Conservation (phyloP, 306 rosid genomes). For the Quercus variabilis region DNA sequence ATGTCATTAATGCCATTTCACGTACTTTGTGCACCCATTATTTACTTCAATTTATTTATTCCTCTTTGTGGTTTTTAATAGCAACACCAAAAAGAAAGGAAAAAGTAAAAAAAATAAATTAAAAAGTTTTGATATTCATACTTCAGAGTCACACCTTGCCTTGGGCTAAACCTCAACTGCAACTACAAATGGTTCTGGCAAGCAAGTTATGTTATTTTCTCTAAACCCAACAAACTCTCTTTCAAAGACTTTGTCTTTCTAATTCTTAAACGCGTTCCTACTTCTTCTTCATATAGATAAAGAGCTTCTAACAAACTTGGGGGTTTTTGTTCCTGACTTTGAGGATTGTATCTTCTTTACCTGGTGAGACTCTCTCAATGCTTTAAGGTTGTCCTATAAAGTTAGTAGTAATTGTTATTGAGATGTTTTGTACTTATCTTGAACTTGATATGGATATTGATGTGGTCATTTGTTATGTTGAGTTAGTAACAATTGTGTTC, state of each 20-base stretch:
- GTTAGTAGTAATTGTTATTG: neutral
- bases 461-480: no score
- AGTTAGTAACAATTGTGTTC: no score
- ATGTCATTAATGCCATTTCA: conserved; percentile 10
- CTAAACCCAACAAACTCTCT: conserved; percentile 1
- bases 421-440: no score
- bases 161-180: neutral
- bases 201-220: conserved; percentile 4
- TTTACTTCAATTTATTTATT: no score
- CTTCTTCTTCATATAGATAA: neutral
- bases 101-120: no score
- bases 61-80: no score
- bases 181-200: neutral
- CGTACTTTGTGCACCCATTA: no score
- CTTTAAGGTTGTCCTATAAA: neutral
- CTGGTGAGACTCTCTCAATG: conserved; percentile 2
- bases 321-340: neutral
- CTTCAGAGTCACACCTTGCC: no score
- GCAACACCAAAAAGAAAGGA: no score
- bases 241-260: conserved; percentile 6
- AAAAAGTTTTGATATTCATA: no score
- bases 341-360: neutral
- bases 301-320: neutral
- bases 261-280: neutral
- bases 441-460: no score